These are phyloP conservation scores for Schoenoplectus tabernaemontani DNA, from an alignment of 202 grass and related monocot species.

Conservation along the genomic window DNA sequence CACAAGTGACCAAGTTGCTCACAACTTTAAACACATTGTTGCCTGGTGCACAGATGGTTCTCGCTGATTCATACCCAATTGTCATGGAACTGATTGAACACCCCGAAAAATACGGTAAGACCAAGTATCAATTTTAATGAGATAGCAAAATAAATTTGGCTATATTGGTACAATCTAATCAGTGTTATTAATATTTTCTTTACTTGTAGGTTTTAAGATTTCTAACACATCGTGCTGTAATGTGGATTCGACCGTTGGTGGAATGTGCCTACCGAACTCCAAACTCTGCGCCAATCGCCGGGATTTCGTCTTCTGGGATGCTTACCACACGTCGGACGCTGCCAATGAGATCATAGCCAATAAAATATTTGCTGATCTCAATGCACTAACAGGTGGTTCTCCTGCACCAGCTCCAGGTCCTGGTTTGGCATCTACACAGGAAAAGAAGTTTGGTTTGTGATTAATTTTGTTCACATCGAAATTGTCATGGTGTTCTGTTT, in stretches of 20 bases:
- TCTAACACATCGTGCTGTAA: constrained; percentile 90
- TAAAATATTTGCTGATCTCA: constrained; percentile 48
- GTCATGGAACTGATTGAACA: constrained; percentile 82
- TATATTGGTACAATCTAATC: background rate
- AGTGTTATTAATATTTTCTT: background rate
- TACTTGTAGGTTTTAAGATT: constrained; percentile 57
- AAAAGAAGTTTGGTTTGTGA: background rate
- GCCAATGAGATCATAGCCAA: constrained; percentile 77
- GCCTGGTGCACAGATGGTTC: constrained; percentile 55
- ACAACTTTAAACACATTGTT: constrained; percentile 44
- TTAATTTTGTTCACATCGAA: background rate
- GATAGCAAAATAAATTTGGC: background rate
- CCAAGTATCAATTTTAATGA: background rate
- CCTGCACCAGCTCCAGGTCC: constrained; percentile 22
- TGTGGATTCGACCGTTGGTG: constrained; percentile 69
- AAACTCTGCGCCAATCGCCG: constrained; percentile 54
- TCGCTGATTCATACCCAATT: constrained; percentile 58
- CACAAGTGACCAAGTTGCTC: constrained; percentile 39
- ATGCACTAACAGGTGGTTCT: constrained; percentile 8
- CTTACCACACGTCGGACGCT: constrained; percentile 86
- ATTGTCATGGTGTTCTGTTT: background rate
- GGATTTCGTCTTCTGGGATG: constrained; percentile 89
- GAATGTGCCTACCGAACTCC: constrained; percentile 89
- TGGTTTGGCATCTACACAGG: background rate
- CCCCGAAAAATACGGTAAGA: constrained; percentile 60